Percentiles rank a stretch among this genome's conserved stretches.
These are phyloP conservation scores for Cucurbitaria berberidis DNA, from an alignment of 2,329 filamentous ascomycete species.

Conservation along the genomic window DNA sequence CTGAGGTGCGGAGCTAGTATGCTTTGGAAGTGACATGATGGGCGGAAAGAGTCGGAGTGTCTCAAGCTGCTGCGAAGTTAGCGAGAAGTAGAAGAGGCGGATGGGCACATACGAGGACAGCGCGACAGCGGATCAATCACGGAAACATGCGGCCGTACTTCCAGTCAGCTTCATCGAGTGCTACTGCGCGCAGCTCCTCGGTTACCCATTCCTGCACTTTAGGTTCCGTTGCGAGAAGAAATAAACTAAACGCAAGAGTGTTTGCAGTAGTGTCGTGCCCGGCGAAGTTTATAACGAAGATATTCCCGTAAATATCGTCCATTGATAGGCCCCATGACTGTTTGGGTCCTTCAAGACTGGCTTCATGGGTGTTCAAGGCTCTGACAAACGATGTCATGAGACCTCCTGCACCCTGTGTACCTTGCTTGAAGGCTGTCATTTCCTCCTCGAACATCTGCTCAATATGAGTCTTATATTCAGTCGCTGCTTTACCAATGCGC, in stretches of 20 bases:
- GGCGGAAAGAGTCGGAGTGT: constrained; percentile 20
- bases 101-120: constrained; percentile 2
- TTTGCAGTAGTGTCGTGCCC: constrained; percentile 49
- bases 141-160: constrained; percentile 26
- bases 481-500: constrained; percentile 21
- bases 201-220: constrained; percentile 60
- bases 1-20: not conserved
- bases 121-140: constrained; percentile 1
- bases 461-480: constrained; percentile 18
- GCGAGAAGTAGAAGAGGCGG: no score
- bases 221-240: constrained; percentile 54
- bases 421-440: not conserved
- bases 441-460: constrained; percentile 19
- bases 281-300: constrained; percentile 28
- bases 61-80: constrained; percentile 33
- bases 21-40: constrained; percentile 9
- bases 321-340: not conserved
- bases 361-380: not conserved
- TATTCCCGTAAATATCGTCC: constrained; percentile 26
- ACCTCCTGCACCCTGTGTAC: constrained; percentile 12
- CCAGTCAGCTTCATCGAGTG: constrained; percentile 34
- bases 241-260: constrained; percentile 56
- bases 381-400: constrained; percentile 20
- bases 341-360: not conserved
- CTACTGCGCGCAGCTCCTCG: constrained; percentile 36